Conservation (phyloP, 2,329 filamentous ascomycete species). For the Gaeumannomyces tritici region DNA sequence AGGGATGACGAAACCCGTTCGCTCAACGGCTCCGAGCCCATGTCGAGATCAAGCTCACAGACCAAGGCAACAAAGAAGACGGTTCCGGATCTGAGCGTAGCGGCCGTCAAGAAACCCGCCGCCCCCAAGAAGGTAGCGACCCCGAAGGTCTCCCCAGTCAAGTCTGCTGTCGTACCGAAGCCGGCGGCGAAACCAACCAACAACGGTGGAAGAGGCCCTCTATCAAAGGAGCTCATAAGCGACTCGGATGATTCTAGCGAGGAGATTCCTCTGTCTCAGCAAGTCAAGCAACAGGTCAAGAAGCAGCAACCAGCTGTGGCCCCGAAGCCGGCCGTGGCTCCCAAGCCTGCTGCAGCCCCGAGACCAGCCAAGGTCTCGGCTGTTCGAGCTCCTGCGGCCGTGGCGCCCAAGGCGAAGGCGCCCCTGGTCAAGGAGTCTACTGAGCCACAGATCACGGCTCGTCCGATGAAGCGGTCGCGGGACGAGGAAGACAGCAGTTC, state of each 20-base stretch:
- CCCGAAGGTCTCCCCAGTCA: constrained; percentile 27
- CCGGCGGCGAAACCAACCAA: constrained; percentile 22
- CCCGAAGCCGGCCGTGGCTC: constrained; percentile 8
- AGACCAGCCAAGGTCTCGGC: constrained; percentile 1
- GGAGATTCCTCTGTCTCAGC: constrained; percentile 26
- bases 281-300: constrained; percentile 15
- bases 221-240: constrained; percentile 47
- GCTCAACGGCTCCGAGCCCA: constrained; percentile 28
- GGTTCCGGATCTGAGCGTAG: constrained; percentile 14
- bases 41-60: constrained; percentile 42
- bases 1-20: constrained; percentile 30
- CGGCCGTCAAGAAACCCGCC: constrained; percentile 44
- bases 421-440: constrained; percentile 8
- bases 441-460: constrained; percentile 8
- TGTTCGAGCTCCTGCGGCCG: constrained; percentile 1
- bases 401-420: constrained; percentile 1
- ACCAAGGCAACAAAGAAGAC: constrained; percentile 44
- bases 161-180: constrained; percentile 20
- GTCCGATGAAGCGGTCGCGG: constrained; percentile 40
- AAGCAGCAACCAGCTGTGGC: constrained; percentile 15
- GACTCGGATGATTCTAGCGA: constrained; percentile 48
- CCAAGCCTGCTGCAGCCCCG: constrained; percentile 8
- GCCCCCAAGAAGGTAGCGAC: constrained; percentile 27
- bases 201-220: constrained; percentile 19
- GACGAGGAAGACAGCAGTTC: constrained; percentile 49